Conservation (phyloP, 164 flowering plant species). For the Tetracentron sinense region DNA sequence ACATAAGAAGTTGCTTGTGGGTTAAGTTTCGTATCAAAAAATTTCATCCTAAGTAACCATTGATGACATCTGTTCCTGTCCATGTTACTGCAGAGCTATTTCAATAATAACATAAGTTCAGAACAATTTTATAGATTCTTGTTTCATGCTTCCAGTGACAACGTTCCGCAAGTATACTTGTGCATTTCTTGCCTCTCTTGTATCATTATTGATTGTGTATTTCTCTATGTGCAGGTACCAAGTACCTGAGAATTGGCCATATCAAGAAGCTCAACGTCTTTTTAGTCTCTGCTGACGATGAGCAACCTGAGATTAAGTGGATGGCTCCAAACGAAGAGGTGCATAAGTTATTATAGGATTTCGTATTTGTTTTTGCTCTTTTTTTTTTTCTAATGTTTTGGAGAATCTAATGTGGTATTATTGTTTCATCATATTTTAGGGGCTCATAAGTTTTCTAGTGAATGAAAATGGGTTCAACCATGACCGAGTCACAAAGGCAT, state of each 20-base stretch:
- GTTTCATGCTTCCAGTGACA: neutral
- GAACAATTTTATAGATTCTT: neutral
- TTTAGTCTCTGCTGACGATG: slow-evolving; percentile 52
- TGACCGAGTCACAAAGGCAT: slow-evolving; percentile 85
- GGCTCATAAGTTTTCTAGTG: slow-evolving; percentile 62
- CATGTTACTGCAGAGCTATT: neutral
- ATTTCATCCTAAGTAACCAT: neutral
- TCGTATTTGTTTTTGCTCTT: neutral
- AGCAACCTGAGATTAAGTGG: slow-evolving; percentile 77
- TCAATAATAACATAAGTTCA: neutral
- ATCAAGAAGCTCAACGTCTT: slow-evolving; percentile 71
- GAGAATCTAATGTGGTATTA: neutral
- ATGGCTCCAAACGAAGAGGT: slow-evolving; percentile 89
- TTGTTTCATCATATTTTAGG: slow-evolving; percentile 35
- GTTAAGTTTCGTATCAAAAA: no score
- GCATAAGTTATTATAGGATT: neutral
- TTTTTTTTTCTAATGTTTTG: neutral
- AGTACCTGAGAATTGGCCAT: slow-evolving; percentile 89
- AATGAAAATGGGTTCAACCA: slow-evolving; percentile 88
- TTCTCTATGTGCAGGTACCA: slow-evolving; percentile 53
- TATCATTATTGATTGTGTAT: neutral
- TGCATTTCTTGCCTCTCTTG: neutral
- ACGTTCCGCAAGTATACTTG: neutral
- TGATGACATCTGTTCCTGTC: neutral
- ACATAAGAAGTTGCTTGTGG: neutral